Evolutionary conservation across 768 basidiomycete species (phyloP), one percentile per base, ranked within the genome.

Genomic region (Trametes cubensis): DNA sequence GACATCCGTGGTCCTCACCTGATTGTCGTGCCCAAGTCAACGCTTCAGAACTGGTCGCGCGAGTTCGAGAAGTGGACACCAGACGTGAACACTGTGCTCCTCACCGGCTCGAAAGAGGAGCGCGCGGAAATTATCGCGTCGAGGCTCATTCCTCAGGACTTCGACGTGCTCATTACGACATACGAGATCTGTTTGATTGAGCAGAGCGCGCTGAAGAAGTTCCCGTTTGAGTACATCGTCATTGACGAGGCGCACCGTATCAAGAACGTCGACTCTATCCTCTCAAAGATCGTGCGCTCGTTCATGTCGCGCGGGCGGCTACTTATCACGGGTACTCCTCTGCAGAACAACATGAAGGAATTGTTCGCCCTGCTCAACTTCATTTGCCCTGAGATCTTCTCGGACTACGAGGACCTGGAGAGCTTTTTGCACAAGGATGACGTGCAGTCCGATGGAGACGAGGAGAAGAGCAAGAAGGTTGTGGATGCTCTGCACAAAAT

Each of bases 231-330:
- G 74, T 98, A 98, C 76, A 98, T 98, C 74, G 85, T 91, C 66
- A 98, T 99, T 70, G 96, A 99, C 76, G 96, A 99, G 77, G 96
- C 96, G 0, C 96, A 99, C 71, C 90, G 97, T 23, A 99, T 99
- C 83, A 98, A 98, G 80, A 98, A 98, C 73, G 95, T 96, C 67
- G 94, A 98, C 73, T 96, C 94, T 14, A 89, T 98, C 69, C 83
- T 99, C 17, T 88, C 89, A 17, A 94, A 97, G 76, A 98, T 99
- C 70, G 94, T 98, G 50, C 85, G 96, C 51, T 80, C 90, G 3
- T 98, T 98, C 76, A 83, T 85, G 69, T 92, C 90, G 45, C 85
- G 95, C 30, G 95, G 94, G 0, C 81, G 97, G 44, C 77, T 99
- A 58, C 82, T 99, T 55, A 98, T 99, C 68, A 99, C 96, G 2